Evolutionary conservation across 768 basidiomycete genomes (phyloP), one percentile per base, ranked within the genome.

Genomic region (Macrolepiota fuliginosa): DNA sequence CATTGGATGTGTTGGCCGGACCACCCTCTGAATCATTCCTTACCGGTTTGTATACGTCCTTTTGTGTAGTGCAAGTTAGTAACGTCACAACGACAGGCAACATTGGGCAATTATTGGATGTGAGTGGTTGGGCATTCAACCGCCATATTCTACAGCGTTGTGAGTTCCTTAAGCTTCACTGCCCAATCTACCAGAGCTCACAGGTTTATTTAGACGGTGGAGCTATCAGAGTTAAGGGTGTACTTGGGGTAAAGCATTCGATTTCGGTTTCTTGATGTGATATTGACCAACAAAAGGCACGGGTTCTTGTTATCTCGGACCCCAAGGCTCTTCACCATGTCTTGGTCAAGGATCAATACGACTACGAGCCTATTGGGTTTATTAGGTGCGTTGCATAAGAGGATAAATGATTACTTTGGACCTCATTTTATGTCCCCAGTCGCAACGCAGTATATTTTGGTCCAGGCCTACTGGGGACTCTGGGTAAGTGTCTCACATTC

Each of bases 271-370:
- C 15, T 3, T 15, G 11, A 22, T 45, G 24, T 13, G 17, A 40
- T 36, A 45, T 52, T 32, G 1, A 19, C n/a, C 40, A 46, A 9
- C 36, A 29, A 27, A 13, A 65, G 64, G 37, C 35, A 45, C 57
- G 50, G 2, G 2, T 47, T 15, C 25, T 55, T 3, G 12, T 60
- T 1, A 37, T 55, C 12, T 79, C 68, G 51, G 82, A 83, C 63
- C 78, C 80, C 0, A 73, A 72, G 49, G 82, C 81, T 5, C 64
- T 83, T 57, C 72, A 80, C 58, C 77, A 78, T 61, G 77, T 83
- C 39, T 39, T 79, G 9, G 70, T 81, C 56, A 82, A 77, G 74
- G 73, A 73, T 64, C 71, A 72, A 65, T 51, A 70, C 55, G 63
- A 68, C 11, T 73, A 69, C 37, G 65, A 71, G 45, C 62, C 70